Conservation (phyloP, 768 basidiomycete genomes). For the Xerocomellus dryophilus region DNA sequence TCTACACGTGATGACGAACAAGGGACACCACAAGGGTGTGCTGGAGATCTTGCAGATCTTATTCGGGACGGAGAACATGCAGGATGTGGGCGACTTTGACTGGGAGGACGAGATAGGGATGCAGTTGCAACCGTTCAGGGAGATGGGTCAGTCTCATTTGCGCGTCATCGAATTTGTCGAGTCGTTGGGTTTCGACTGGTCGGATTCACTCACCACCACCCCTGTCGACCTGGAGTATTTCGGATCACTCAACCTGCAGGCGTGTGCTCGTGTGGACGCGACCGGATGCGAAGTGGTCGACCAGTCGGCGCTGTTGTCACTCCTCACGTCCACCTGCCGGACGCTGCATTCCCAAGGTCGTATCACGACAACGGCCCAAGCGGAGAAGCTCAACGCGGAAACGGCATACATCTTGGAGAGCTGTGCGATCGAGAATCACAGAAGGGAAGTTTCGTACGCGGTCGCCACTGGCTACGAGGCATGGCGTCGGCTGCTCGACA, state of each 20-base stretch:
- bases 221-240: conserved; percentile 64
- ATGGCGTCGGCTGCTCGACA: conserved; percentile 83
- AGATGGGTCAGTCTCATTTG: conserved; percentile 78
- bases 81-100: conserved; percentile 35
- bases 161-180: conserved; percentile 87
- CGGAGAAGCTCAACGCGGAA: conserved; percentile 66
- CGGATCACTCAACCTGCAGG: conserved; percentile 59
- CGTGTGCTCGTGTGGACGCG: conserved; percentile 64
- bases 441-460: conserved; percentile 74
- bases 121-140: conserved; percentile 56
- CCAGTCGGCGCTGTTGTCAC: conserved; percentile 60
- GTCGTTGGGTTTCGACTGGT: conserved; percentile 86
- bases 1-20: conserved; percentile 79
- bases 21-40: conserved; percentile 70
- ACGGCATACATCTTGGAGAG: conserved; percentile 76
- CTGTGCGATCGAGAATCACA: conserved; percentile 84
- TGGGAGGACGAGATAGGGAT: conserved; percentile 38
- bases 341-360: conserved; percentile 65
- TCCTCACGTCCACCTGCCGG: conserved; percentile 62
- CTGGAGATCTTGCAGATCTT: conserved; percentile 75
- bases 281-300: conserved; percentile 84
- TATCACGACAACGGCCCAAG: conserved; percentile 58
- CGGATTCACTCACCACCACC: conserved; percentile 62
- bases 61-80: conserved; percentile 62
- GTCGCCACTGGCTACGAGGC: conserved; percentile 69